Evolutionary conservation across 202 grass and related monocot species (phyloP).

Genomic region (Eragrostis tef): DNA sequence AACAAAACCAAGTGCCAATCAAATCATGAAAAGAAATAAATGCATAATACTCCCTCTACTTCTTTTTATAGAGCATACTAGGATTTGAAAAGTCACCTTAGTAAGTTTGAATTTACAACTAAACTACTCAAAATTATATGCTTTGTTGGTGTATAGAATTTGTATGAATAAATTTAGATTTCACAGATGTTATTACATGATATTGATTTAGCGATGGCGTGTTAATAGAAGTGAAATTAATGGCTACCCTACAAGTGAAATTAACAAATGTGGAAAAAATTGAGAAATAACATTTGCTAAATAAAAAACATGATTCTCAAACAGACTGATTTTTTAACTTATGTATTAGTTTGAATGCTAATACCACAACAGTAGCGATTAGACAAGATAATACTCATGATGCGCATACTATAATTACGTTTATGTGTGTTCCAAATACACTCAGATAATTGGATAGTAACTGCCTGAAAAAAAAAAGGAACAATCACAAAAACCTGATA

Average conservation of each 20-base stretch:
- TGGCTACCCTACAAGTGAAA: no score
- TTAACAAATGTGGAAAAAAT: background rate
- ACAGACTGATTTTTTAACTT: background rate
- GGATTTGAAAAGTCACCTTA: background rate
- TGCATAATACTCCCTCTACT: background rate
- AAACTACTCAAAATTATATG: background rate
- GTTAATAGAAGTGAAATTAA: no score
- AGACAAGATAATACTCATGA: background rate
- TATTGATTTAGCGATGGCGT: no score
- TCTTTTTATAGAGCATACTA: background rate
- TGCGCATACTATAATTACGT: background rate
- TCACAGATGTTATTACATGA: no score
- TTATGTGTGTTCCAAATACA: background rate
- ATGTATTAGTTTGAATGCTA: background rate
- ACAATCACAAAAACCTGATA: constrained; percentile 70
- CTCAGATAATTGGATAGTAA: constrained; percentile 17
- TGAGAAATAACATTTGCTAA: background rate
- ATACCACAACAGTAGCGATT: background rate
- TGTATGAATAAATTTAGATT: no score
- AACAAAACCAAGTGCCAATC: background rate
- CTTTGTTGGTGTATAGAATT: background rate
- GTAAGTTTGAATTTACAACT: background rate
- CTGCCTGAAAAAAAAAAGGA: constrained; percentile 20
- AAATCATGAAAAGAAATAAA: constrained; percentile 23
- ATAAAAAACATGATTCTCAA: background rate